Percentiles rank a stretch among this genome's conserved stretches.
These are phyloP conservation scores for Dictyostelium firmibasis DNA, from an alignment of 78 protist species.

Conservation along the genomic window DNA sequence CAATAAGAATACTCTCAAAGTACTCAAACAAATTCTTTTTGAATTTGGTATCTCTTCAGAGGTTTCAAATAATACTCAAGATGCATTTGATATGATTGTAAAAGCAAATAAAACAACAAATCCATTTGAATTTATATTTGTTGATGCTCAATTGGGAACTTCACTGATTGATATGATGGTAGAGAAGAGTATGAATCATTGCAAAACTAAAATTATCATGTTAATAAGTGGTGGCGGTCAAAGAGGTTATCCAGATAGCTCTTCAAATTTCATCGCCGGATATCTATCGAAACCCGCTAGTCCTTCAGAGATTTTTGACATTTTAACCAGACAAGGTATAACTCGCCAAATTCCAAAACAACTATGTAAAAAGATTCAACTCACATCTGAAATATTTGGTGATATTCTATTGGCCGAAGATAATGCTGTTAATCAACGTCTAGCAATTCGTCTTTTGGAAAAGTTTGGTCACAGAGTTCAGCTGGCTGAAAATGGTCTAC, in stretches of 20 bases:
- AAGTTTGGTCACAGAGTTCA: slow-evolving; percentile 76
- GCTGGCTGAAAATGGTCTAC: slow-evolving; percentile 78
- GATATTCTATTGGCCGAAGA: slow-evolving; percentile 81
- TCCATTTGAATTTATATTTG: slow-evolving; percentile 55
- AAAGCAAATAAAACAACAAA: not conserved
- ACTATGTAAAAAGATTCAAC: not conserved
- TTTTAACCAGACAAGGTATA: not conserved
- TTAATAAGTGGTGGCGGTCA: slow-evolving; percentile 73
- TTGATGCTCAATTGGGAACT: slow-evolving; percentile 71
- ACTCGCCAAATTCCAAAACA: not conserved
- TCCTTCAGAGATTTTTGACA: slow-evolving; percentile 46
- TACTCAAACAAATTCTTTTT: slow-evolving; percentile 17
- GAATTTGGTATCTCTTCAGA: slow-evolving; percentile 65
- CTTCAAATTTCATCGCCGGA: slow-evolving; percentile 15
- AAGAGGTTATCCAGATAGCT: slow-evolving; percentile 51
- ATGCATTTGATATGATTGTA: slow-evolving; percentile 18
- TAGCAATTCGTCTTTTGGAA: slow-evolving; percentile 75
- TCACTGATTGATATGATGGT: slow-evolving; percentile 20
- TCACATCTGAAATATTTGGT: not conserved
- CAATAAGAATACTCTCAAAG: slow-evolving; percentile 25
- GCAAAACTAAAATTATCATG: slow-evolving; percentile 32
- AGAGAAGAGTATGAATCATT: not conserved
- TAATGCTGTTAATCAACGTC: slow-evolving; percentile 80
- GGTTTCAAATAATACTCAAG: slow-evolving; percentile 13
- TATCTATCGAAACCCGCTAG: slow-evolving; percentile 64